Percentiles rank a stretch among this genome's conserved stretches.
These are phyloP conservation scores for Pisolithus sp. DNA, from an alignment of 768 basidiomycete species.

Conservation along the genomic window DNA sequence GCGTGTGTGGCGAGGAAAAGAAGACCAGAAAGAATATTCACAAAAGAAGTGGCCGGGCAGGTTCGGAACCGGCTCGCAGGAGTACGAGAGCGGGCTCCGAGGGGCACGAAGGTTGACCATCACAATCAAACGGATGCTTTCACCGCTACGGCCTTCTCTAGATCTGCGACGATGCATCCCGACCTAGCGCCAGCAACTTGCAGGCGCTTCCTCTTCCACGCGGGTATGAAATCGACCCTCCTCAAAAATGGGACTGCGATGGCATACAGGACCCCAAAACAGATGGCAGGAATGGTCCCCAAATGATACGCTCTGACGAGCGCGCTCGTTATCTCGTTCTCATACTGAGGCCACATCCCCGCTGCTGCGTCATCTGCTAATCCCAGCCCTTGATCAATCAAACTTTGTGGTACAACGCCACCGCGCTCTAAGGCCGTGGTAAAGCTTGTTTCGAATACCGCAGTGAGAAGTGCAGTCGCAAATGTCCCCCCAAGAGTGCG, in stretches of 20 bases:
- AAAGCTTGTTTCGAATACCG: constrained; percentile 27
- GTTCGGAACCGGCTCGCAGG: no score
- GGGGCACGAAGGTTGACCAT: no score
- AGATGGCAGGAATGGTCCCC: constrained; percentile 28
- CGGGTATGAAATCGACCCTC: constrained; percentile 28
- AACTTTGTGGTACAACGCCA: constrained; percentile 22
- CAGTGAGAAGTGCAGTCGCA: constrained; percentile 31
- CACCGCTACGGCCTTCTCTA: background rate
- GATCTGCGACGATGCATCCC: constrained; percentile 6
- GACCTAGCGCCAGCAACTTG: constrained; percentile 18
- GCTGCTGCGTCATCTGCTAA: constrained; percentile 23
- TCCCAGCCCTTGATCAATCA: constrained; percentile 26
- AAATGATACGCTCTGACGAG: constrained; percentile 30
- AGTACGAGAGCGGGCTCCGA: no score
- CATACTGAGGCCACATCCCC: constrained; percentile 26
- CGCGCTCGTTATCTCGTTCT: constrained; percentile 25
- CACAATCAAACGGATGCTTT: no score
- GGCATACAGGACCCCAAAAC: constrained; percentile 28
- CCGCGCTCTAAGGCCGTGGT: constrained; percentile 19
- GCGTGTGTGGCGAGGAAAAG: no score
- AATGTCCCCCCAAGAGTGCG: constrained; percentile 30
- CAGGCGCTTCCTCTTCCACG: constrained; percentile 28
- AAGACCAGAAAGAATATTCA: no score
- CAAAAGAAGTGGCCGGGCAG: no score
- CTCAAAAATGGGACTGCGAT: constrained; percentile 25